These are phyloP conservation scores for Oidiodendron maius DNA, from an alignment of 495 filamentous ascomycete genomes.

Conservation along the genomic window DNA sequence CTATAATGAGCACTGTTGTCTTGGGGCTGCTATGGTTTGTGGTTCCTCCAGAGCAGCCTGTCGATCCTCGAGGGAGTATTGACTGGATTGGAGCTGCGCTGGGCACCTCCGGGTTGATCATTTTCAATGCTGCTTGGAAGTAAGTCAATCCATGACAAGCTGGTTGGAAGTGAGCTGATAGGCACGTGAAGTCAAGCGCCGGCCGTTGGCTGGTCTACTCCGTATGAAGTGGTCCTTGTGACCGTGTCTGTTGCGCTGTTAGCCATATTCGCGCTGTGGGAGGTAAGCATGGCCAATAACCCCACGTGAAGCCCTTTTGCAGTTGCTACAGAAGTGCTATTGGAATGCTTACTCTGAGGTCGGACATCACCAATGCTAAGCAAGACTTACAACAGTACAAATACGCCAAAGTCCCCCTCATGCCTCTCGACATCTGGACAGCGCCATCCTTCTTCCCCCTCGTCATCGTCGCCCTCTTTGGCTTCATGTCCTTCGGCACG, in stretches of 20 bases:
- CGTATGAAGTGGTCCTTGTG: conserved; percentile 40
- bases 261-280: conserved; percentile 39
- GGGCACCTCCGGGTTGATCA: conserved; percentile 36
- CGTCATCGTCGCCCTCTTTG: conserved; percentile 42
- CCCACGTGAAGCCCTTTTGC: too few species aligned
- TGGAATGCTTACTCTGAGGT: too few species aligned
- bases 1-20: conserved; percentile 29
- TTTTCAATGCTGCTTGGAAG: conserved; percentile 54
- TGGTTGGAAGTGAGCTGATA: neutral
- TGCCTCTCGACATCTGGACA: conserved; percentile 45
- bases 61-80: conserved; percentile 37
- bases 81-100: conserved; percentile 45
- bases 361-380: too few species aligned
- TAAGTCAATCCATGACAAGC: conserved; percentile 22
- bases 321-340: too few species aligned
- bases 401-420: conserved; percentile 37
- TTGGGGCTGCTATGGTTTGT: conserved; percentile 28
- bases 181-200: conserved; percentile 40
- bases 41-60: conserved; percentile 32
- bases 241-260: conserved; percentile 36
- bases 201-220: conserved; percentile 38
- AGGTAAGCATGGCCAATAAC: conserved; percentile 34
- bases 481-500: conserved; percentile 46
- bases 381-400: too few species aligned
- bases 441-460: conserved; percentile 41